phyloP scores from a whole-genome alignment of 257 asterid species.

The Gentiana straminea region DNA sequence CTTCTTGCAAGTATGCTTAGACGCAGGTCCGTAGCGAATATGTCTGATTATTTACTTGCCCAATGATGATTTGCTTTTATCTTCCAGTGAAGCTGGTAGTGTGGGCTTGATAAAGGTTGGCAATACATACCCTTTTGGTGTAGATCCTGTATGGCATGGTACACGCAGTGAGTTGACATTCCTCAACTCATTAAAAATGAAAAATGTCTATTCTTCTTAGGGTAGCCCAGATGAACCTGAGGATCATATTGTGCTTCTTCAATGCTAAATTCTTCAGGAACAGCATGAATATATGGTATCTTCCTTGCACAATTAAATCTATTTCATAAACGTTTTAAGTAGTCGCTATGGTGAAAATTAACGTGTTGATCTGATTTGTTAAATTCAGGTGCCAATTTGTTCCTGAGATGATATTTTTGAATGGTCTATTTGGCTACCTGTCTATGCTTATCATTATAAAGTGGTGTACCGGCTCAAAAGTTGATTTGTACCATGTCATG shows the following conservation, averaged over 20 bases:
- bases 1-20: constrained; percentile 69
- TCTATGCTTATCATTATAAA: constrained; percentile 76
- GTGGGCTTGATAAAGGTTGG: constrained; percentile 80
- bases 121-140: constrained; percentile 89
- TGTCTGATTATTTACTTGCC: constrained; percentile 1
- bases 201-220: constrained; percentile 93
- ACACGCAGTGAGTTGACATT: constrained; percentile 90
- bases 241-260: constrained; percentile 80
- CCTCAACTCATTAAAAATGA: constrained; percentile 93
- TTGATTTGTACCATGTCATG: constrained; percentile 95
- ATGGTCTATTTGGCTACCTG: constrained; percentile 85
- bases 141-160: constrained; percentile 98
- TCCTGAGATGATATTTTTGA: constrained; percentile 88
- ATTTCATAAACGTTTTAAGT: neutral
- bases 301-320: constrained; percentile 5
- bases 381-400: constrained; percentile 85
- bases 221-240: constrained; percentile 96
- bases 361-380: constrained; percentile 6
- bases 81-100: constrained; percentile 68
- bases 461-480: constrained; percentile 95
- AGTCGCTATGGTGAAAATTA: neutral
- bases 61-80: constrained; percentile 6
- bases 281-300: constrained; percentile 70
- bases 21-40: neutral
- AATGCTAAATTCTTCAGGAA: constrained; percentile 77